Evolutionary conservation across 768 basidiomycete species (phyloP).

Genomic region (Piloderma croceum): DNA sequence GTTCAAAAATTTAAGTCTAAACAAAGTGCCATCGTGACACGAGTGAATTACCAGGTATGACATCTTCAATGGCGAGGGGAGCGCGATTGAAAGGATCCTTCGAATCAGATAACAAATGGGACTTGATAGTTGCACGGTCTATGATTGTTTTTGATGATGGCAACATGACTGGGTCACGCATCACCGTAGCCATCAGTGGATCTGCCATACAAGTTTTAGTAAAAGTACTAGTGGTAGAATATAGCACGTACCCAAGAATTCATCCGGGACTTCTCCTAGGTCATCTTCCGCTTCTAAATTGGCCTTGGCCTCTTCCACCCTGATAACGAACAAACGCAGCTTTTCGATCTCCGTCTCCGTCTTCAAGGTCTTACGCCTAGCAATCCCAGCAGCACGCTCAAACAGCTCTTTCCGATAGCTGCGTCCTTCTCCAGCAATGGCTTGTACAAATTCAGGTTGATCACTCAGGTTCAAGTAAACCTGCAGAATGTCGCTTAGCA

Average conservation of each 20-base stretch:
- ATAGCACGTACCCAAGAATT: slow-evolving; percentile 72
- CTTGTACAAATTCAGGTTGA: slow-evolving; percentile 70
- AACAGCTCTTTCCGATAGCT: slow-evolving; percentile 86
- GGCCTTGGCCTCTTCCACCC: slow-evolving; percentile 81
- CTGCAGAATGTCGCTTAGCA: slow-evolving; percentile 83
- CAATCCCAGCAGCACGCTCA: slow-evolving; percentile 66
- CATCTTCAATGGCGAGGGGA: slow-evolving; percentile 75
- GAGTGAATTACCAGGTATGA: slow-evolving; percentile 59
- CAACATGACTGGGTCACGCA: slow-evolving; percentile 91
- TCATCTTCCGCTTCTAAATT: slow-evolving; percentile 85
- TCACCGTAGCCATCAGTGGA: slow-evolving; percentile 85
- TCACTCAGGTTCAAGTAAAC: slow-evolving; percentile 87
- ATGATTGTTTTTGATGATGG: slow-evolving; percentile 76
- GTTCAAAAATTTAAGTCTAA: slow-evolving; percentile 13
- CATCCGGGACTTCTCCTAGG: slow-evolving; percentile 89
- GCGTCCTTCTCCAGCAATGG: slow-evolving; percentile 90
- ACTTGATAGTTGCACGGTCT: slow-evolving; percentile 91
- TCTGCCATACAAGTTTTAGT: slow-evolving; percentile 39
- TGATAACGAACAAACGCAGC: slow-evolving; percentile 63
- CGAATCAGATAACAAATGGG: slow-evolving; percentile 84
- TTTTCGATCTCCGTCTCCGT: slow-evolving; percentile 68
- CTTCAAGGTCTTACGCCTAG: slow-evolving; percentile 61
- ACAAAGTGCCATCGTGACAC: not conserved
- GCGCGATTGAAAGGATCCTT: slow-evolving; percentile 95
- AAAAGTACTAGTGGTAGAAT: slow-evolving; percentile 6